phyloP scores from a whole-genome alignment of 73 alveolate species.

The Tetrahymena borealis region DNA sequence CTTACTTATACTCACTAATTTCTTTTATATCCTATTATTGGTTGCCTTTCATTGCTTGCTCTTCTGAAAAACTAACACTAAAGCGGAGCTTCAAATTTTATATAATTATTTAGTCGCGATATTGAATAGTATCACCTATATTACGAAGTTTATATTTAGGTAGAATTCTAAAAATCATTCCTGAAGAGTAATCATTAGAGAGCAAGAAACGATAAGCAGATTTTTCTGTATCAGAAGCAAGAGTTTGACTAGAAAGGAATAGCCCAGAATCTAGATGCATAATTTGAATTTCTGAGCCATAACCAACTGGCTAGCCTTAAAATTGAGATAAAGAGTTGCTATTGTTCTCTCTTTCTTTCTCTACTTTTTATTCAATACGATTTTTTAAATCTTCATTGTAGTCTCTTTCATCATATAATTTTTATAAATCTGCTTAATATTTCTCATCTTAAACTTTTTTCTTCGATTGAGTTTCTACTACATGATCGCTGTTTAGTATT shows the following conservation, averaged over 20 bases:
- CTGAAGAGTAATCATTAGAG: neutral
- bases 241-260: neutral
- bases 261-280: neutral
- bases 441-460: neutral
- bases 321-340: neutral
- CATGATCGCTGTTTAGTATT: neutral
- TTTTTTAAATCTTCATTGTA: neutral
- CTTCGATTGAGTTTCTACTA: neutral
- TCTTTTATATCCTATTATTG: neutral
- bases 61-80: neutral
- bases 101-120: neutral
- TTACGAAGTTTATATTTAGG: neutral
- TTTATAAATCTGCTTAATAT: neutral
- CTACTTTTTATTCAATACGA: neutral
- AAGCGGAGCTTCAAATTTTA: neutral
- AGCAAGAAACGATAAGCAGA: neutral
- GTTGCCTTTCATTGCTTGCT: neutral
- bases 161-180: neutral
- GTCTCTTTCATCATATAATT: neutral
- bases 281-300: neutral
- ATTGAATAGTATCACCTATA: neutral
- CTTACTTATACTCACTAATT: neutral
- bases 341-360: neutral
- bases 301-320: neutral
- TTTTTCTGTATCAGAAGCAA: neutral